Evolutionary conservation across 2,329 filamentous ascomycete species (phyloP).

Genomic region (Verticillium nonalfalfae): DNA sequence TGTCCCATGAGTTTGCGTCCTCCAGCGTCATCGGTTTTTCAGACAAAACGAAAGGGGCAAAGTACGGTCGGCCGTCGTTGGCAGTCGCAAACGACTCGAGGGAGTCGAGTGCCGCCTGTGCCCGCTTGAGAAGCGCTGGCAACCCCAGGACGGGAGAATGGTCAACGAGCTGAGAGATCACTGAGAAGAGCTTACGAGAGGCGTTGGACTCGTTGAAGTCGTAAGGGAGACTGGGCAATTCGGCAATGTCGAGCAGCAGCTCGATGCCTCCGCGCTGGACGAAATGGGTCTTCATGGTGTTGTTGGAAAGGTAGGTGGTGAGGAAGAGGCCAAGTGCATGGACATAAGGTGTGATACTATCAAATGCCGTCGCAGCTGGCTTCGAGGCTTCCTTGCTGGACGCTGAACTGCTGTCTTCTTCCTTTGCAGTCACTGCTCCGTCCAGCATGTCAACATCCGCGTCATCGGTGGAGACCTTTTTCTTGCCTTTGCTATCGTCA

Average conservation of each 20-base stretch:
- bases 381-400: constrained; percentile 10
- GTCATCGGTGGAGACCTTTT: constrained; percentile 25
- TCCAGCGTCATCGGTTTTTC: constrained; percentile 20
- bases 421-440: constrained; percentile 18
- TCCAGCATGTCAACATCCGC: constrained; percentile 64
- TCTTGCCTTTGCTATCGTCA: constrained; percentile 30
- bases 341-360: constrained; percentile 61
- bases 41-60: constrained; percentile 57
- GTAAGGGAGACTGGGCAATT: constrained; percentile 72
- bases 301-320: constrained; percentile 65
- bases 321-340: constrained; percentile 74
- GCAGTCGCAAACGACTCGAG: constrained; percentile 58
- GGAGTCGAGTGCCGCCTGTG: constrained; percentile 61
- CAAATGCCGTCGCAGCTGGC: constrained; percentile 16
- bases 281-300: constrained; percentile 65
- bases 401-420: constrained; percentile 5
- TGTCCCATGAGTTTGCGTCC: constrained; percentile 25
- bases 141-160: constrained; percentile 73
- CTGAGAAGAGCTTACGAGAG: constrained; percentile 63
- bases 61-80: constrained; percentile 57
- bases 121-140: constrained; percentile 71
- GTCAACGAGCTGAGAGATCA: constrained; percentile 75
- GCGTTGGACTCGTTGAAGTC: constrained; percentile 63
- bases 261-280: constrained; percentile 77
- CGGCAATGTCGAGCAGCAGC: constrained; percentile 75